Conservation (phyloP, 352 stramenopile genomes). For the Blastocystis sp. region DNA sequence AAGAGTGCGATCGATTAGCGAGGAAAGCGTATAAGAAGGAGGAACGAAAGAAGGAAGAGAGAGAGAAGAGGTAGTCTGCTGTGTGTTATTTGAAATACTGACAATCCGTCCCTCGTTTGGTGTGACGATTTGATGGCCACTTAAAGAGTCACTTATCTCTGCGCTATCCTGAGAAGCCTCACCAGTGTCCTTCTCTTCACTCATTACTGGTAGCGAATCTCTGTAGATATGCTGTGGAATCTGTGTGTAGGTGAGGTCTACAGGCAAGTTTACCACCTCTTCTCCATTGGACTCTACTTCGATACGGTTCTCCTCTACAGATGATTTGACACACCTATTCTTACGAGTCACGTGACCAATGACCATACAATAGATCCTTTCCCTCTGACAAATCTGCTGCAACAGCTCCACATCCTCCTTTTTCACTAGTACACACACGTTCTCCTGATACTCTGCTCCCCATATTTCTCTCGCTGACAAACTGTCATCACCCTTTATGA, state of each 20-base stretch:
- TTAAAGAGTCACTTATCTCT: conserved; percentile 89
- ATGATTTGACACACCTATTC: neutral
- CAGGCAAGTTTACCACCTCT: neutral
- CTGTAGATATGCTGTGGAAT: conserved; percentile 34
- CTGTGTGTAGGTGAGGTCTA: conserved; percentile 20
- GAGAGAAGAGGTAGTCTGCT: conserved; percentile 72
- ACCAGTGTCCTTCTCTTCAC: conserved; percentile 87
- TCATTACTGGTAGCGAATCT: conserved; percentile 70
- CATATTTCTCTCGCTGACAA: conserved; percentile 97
- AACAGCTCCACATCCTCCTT: conserved; percentile 83
- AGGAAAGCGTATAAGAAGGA: conserved; percentile 77
- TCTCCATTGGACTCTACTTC: conserved; percentile 21
- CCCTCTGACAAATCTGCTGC: conserved; percentile 85
- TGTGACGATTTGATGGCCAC: conserved; percentile 95
- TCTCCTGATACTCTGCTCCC: conserved; percentile 99
- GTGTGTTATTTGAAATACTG: conserved; percentile 62
- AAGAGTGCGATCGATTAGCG: conserved; percentile 86
- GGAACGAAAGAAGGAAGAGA: conserved; percentile 75
- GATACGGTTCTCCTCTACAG: neutral
- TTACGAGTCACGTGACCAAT: conserved; percentile 77
- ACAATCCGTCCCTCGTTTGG: conserved; percentile 90
- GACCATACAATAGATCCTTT: conserved; percentile 91
- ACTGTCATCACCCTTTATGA: conserved; percentile 90
- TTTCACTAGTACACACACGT: conserved; percentile 89
- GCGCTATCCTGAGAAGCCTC: conserved; percentile 85